Evolutionary conservation across 345 rosid species (phyloP).

Genomic region (Aethionema arabicum): DNA sequence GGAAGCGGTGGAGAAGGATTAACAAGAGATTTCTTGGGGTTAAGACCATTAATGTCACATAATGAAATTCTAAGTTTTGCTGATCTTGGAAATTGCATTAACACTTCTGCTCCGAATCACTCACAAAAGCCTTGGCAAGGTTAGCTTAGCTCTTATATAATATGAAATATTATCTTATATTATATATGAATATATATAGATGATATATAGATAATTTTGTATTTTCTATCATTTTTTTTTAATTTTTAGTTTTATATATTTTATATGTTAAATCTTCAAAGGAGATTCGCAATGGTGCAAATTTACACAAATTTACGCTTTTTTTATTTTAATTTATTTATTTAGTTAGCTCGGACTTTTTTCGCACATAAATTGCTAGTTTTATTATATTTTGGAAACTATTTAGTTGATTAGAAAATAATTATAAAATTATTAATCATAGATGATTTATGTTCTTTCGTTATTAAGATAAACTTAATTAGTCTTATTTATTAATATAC

Average conservation of each 20-base stretch:
- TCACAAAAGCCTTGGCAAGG: slow-evolving; percentile 69
- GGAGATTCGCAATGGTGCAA: slow-evolving; percentile 23
- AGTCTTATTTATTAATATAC: too few relatives aligned
- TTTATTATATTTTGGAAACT: background rate
- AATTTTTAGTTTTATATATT: slow-evolving; percentile 9
- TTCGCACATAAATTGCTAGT: background rate
- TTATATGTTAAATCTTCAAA: slow-evolving; percentile 16
- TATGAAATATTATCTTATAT: background rate
- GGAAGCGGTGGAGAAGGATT: slow-evolving; percentile 45
- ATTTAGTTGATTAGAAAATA: too few relatives aligned
- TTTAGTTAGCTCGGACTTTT: background rate
- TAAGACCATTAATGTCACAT: slow-evolving; percentile 64
- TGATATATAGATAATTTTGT: slow-evolving; percentile 7
- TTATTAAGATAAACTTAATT: too few relatives aligned
- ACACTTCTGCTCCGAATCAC: slow-evolving; percentile 45
- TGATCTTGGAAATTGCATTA: slow-evolving; percentile 59
- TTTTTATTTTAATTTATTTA: background rate
- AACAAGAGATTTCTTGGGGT: slow-evolving; percentile 89
- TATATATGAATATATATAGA: slow-evolving; percentile 1
- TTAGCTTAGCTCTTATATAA: slow-evolving; percentile 31
- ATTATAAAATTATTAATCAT: too few relatives aligned
- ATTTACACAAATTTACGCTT: slow-evolving; percentile 15
- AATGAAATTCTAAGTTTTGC: slow-evolving; percentile 68
- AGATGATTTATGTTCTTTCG: too few relatives aligned
- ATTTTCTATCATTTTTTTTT: slow-evolving; percentile 4